Evolutionary conservation across 179 eudicot genomes (phyloP).

Genomic region (Amaranthus tricolor): DNA sequence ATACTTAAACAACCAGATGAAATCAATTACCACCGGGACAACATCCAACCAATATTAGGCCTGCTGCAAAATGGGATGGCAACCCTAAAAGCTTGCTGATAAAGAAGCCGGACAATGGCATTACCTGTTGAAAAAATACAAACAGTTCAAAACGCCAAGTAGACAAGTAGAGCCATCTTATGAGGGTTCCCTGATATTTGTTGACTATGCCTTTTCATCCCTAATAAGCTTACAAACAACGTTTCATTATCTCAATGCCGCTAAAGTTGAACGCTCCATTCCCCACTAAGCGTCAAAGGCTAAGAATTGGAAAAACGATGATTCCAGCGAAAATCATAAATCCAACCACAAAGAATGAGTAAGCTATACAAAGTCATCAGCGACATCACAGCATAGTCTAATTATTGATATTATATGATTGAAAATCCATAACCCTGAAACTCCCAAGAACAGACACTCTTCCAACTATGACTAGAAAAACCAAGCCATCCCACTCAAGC

Average conservation of each 20-base stretch:
- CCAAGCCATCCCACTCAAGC: conserved; percentile 2
- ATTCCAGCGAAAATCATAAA: neutral
- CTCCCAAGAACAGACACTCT: neutral
- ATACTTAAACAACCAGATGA: conserved; percentile 8
- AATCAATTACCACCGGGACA: conserved; percentile 76
- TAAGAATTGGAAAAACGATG: neutral
- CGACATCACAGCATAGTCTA: neutral
- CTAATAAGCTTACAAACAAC: neutral
- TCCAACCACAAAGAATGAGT: neutral
- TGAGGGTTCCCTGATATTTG: neutral
- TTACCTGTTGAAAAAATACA: conserved; percentile 45
- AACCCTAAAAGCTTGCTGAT: conserved; percentile 65
- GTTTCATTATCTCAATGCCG: no score
- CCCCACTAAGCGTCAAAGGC: neutral
- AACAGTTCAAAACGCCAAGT: neutral
- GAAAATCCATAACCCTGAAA: no score
- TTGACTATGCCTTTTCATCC: neutral
- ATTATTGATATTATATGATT: neutral
- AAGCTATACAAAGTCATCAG: neutral
- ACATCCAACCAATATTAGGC: conserved; percentile 79
- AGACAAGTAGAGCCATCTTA: neutral
- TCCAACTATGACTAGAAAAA: neutral
- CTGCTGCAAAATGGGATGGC: conserved; percentile 85
- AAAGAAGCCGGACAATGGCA: conserved; percentile 72
- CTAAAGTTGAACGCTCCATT: neutral